phyloP scores from a whole-genome alignment of 345 rosid species.

The Euphorbia tirucalli region DNA sequence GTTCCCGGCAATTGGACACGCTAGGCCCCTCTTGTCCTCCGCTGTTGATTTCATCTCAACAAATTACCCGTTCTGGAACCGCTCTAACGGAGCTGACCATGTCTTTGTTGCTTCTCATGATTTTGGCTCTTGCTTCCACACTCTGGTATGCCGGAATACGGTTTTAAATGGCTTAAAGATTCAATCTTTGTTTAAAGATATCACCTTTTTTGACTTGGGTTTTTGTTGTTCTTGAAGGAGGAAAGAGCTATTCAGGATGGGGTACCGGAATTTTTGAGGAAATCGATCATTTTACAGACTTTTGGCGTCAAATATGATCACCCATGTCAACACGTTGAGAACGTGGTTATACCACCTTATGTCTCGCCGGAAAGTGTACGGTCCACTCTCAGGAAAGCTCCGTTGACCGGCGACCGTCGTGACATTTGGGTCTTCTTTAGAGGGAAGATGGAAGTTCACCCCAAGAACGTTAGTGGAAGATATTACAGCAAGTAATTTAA shows the following conservation, averaged over 20 bases:
- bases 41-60: conserved; percentile 62
- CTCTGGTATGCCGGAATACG: conserved; percentile 80
- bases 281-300: conserved; percentile 78
- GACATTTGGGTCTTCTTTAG: conserved; percentile 87
- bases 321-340: conserved; percentile 81
- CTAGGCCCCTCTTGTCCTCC: conserved; percentile 61
- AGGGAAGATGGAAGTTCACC: conserved; percentile 97
- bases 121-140: conserved; percentile 88
- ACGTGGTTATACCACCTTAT: conserved; percentile 93
- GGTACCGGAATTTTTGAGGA: conserved; percentile 80
- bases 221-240: conserved; percentile 44
- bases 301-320: conserved; percentile 81
- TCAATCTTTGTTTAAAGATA: not conserved
- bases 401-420: conserved; percentile 49
- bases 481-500: conserved; percentile 82
- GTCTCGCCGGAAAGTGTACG: conserved; percentile 58
- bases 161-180: not conserved
- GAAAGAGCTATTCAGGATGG: conserved; percentile 74
- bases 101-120: conserved; percentile 94
- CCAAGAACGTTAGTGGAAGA: conserved; percentile 85
- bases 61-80: conserved; percentile 71
- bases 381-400: conserved; percentile 41
- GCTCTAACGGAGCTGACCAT: conserved; percentile 77
- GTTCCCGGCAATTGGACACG: conserved; percentile 91
- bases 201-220: not conserved